Percentiles rank a stretch among this genome's conserved stretches.
Conservation (phyloP, 2,329 filamentous ascomycete genomes). For the Elsinoe arachidis region DNA sequence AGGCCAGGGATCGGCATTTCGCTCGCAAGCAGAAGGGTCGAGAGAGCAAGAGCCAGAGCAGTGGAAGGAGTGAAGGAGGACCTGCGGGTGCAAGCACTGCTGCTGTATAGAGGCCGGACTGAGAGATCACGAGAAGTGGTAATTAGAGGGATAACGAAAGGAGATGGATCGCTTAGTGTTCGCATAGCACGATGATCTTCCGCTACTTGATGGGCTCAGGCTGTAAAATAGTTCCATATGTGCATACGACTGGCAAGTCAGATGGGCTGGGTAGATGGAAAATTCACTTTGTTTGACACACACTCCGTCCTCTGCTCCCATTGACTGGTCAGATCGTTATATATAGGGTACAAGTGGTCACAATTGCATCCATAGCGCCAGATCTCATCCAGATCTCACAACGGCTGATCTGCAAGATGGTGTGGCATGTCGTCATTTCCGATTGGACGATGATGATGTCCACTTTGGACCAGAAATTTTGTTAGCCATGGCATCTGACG, state of each 20-base stretch:
- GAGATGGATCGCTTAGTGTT: neutral
- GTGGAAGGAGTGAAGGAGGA: neutral
- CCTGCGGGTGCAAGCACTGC: conserved; percentile 21
- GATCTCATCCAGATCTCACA: neutral
- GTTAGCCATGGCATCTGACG: neutral
- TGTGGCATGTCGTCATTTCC: conserved; percentile 8
- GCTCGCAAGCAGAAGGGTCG: conserved; percentile 34
- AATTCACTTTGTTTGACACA: neutral
- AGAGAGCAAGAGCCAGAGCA: conserved; percentile 12
- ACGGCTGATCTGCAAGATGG: conserved; percentile 8
- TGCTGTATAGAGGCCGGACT: neutral
- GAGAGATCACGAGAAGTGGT: neutral
- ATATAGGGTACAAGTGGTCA: too few relatives aligned
- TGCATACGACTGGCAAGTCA: neutral
- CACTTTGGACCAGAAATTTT: conserved; percentile 5
- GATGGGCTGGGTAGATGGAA: neutral
- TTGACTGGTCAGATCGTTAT: too few relatives aligned
- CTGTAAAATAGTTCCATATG: neutral
- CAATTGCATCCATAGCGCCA: too few relatives aligned
- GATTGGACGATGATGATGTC: neutral
- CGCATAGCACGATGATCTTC: neutral
- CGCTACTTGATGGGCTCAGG: neutral
- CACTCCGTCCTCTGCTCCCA: too few relatives aligned
- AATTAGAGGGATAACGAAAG: too few relatives aligned
- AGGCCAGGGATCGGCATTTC: conserved; percentile 50